Conservation (phyloP, 148 eudicot species). For the Camellia sinensis region DNA sequence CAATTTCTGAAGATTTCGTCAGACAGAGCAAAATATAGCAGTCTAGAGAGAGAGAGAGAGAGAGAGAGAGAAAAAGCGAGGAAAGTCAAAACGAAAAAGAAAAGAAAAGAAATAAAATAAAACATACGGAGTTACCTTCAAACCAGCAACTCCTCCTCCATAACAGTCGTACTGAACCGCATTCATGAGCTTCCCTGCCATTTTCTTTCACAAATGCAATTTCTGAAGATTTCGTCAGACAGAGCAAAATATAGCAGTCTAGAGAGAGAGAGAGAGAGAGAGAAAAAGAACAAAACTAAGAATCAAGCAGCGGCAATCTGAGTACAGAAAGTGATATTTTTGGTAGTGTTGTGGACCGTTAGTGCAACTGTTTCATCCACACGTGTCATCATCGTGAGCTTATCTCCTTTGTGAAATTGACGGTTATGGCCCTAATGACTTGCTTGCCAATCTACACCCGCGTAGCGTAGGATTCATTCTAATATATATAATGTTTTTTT, state of each 20-base stretch:
- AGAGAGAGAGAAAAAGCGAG: background rate
- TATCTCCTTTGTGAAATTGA: too few species aligned
- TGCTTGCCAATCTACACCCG: too few species aligned
- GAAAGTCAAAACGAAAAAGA: too few species aligned
- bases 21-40: background rate
- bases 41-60: background rate
- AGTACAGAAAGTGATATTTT: background rate
- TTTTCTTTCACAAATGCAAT: slow-evolving; percentile 7
- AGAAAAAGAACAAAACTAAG: background rate
- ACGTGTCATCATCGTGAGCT: too few species aligned
- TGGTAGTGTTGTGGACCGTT: too few species aligned
- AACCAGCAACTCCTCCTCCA: slow-evolving; percentile 20
- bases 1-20: background rate
- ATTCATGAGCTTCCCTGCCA: slow-evolving; percentile 28
- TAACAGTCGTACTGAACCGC: slow-evolving; percentile 22
- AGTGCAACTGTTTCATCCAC: too few species aligned
- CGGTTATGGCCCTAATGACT: too few species aligned
- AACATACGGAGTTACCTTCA: slow-evolving; percentile 12
- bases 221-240: background rate
- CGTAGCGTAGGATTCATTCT: too few species aligned
- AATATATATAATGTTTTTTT: too few species aligned
- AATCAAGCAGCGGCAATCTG: background rate
- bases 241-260: background rate
- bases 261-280: background rate
- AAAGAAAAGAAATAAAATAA: background rate